A percentile compares a stretch with the other conserved stretches of the same genome.
Evolutionary conservation across 805 yeast genomes (phyloP).

Genomic region (Candida chilensis): DNA sequence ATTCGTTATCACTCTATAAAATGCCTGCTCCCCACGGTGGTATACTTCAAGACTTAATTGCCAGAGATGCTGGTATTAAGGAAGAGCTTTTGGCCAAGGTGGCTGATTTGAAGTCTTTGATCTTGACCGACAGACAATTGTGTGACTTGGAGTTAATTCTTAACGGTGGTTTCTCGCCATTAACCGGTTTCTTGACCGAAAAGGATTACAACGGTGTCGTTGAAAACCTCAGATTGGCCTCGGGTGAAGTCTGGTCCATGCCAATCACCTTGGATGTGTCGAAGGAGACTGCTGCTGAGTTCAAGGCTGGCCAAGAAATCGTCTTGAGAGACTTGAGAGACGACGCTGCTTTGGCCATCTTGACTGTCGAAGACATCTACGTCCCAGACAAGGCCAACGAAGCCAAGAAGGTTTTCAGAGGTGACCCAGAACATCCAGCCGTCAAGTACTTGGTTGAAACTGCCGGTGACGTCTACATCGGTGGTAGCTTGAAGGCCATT

Average conservation of each 20-base stretch:
- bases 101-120: slow-evolving; percentile 32
- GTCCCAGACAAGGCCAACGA: slow-evolving; percentile 73
- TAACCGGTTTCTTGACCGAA: slow-evolving; percentile 57
- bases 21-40: slow-evolving; percentile 94
- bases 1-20: slow-evolving; percentile 2
- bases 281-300: slow-evolving; percentile 32
- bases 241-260: slow-evolving; percentile 82
- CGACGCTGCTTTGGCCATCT: slow-evolving; percentile 68
- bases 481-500: slow-evolving; percentile 83
- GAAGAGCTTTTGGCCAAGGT: slow-evolving; percentile 51
- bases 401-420: slow-evolving; percentile 85
- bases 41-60: slow-evolving; percentile 70
- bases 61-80: slow-evolving; percentile 65
- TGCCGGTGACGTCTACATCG: slow-evolving; percentile 80
- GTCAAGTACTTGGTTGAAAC: slow-evolving; percentile 58
- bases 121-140: slow-evolving; percentile 76
- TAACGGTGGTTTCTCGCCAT: slow-evolving; percentile 91
- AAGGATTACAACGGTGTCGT: slow-evolving; percentile 65
- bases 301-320: slow-evolving; percentile 50
- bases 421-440: slow-evolving; percentile 97
- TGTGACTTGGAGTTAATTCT: slow-evolving; percentile 90
- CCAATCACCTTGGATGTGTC: slow-evolving; percentile 85
- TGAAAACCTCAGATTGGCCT: slow-evolving; percentile 56
- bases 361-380: slow-evolving; percentile 73
- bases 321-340: slow-evolving; percentile 78